These are phyloP conservation scores for Boletus subcaerulescens DNA, from an alignment of 768 basidiomycete genomes.

Conservation along the genomic window DNA sequence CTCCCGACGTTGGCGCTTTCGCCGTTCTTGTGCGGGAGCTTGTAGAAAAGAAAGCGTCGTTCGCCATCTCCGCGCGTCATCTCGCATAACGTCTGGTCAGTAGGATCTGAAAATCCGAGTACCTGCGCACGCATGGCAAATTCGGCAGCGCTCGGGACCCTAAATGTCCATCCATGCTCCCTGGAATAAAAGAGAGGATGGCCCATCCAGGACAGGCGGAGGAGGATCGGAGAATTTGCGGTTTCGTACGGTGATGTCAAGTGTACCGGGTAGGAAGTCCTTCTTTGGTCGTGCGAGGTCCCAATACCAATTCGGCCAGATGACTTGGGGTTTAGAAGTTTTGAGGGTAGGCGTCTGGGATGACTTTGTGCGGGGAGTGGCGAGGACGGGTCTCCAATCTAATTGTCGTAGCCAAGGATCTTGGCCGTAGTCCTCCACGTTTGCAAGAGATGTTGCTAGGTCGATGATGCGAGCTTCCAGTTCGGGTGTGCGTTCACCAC, in stretches of 20 bases:
- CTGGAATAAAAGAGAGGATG: constrained; percentile 84
- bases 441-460: constrained; percentile 39
- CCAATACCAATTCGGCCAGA: constrained; percentile 99
- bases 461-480: constrained; percentile 36
- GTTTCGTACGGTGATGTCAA: constrained; percentile 84
- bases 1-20: constrained; percentile 94
- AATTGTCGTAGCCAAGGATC: constrained; percentile 65
- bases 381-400: constrained; percentile 53
- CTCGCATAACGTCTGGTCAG: constrained; percentile 58
- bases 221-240: constrained; percentile 79
- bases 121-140: constrained; percentile 46
- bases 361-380: not conserved
- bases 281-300: constrained; percentile 77
- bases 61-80: constrained; percentile 36
- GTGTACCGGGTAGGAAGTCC: constrained; percentile 59
- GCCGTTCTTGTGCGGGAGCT: constrained; percentile 95
- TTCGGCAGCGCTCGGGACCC: constrained; percentile 52
- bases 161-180: constrained; percentile 89
- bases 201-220: constrained; percentile 84
- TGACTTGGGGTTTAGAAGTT: constrained; percentile 40
- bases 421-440: constrained; percentile 17
- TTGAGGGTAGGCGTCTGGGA: constrained; percentile 11
- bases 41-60: constrained; percentile 67
- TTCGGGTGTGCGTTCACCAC: constrained; percentile 37
- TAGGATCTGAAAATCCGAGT: constrained; percentile 59